Conservation (phyloP, 257 asterid species). For the Solanum appendiculatum region DNA sequence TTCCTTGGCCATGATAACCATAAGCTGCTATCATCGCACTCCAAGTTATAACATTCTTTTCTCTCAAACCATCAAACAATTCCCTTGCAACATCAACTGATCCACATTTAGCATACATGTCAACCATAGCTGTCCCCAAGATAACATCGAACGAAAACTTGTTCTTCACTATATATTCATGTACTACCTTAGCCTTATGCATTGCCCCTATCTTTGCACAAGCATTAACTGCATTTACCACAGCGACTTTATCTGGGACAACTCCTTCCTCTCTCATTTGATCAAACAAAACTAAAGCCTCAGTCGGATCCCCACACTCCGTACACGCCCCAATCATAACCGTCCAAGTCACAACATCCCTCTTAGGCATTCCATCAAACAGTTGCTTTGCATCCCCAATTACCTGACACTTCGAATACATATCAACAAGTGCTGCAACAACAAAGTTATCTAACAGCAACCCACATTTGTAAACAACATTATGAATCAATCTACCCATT, state of each 20-base stretch:
- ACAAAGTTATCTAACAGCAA: conserved; percentile 21
- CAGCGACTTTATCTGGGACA: conserved; percentile 32
- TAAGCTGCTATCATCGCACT: conserved; percentile 57
- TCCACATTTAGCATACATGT: conserved; percentile 55
- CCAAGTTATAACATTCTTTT: conserved; percentile 39
- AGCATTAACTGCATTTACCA: conserved; percentile 46
- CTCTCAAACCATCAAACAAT: conserved; percentile 31
- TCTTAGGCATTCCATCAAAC: conserved; percentile 39
- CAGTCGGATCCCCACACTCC: conserved; percentile 37
- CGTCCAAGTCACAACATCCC: conserved; percentile 46
- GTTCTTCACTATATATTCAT: conserved; percentile 20
- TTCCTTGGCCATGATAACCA: conserved; percentile 51
- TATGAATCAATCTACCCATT: conserved; percentile 40
- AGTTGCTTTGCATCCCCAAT: conserved; percentile 25
- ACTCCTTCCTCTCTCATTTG: conserved; percentile 31
- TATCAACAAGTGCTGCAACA: conserved; percentile 39
- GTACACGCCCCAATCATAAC: conserved; percentile 59
- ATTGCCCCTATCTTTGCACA: conserved; percentile 46
- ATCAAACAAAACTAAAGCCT: conserved; percentile 37
- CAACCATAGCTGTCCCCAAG: conserved; percentile 44
- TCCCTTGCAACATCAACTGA: conserved; percentile 33
- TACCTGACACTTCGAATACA: conserved; percentile 40
- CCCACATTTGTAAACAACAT: conserved; percentile 27
- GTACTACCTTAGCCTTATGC: conserved; percentile 33
- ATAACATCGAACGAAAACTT: conserved; percentile 24